Evolutionary conservation across 2,329 filamentous ascomycete genomes (phyloP).

Genomic region (Thermoascus crustaceus): DNA sequence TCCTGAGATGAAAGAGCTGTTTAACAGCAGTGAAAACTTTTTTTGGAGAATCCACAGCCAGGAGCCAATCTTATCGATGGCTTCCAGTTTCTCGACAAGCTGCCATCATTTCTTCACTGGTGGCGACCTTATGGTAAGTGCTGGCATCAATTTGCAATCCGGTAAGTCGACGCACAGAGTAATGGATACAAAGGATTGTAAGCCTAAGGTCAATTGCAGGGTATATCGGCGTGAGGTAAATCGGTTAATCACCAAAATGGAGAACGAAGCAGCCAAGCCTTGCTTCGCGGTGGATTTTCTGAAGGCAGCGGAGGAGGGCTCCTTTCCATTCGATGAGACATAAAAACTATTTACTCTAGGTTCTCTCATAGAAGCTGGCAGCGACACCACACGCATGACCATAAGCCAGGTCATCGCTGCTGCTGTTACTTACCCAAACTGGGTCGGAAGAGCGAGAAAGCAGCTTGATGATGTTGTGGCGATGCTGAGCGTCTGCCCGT

Average conservation of each 20-base stretch:
- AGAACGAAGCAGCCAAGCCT: too few relatives aligned
- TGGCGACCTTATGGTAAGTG: too few relatives aligned
- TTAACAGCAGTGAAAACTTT: not conserved
- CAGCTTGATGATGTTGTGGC: conserved; percentile 13
- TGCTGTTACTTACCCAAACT: conserved; percentile 13
- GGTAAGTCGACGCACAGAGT: too few relatives aligned
- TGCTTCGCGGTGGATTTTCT: not conserved
- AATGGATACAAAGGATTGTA: too few relatives aligned
- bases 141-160: too few relatives aligned
- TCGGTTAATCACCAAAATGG: too few relatives aligned
- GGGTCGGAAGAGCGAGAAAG: conserved; percentile 13
- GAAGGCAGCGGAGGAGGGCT: not conserved
- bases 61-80: too few relatives aligned
- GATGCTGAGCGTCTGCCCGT: not conserved
- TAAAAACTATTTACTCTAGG: not conserved
- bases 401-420: conserved; percentile 16
- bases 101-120: too few relatives aligned
- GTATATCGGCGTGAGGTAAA: too few relatives aligned
- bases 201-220: too few relatives aligned
- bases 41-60: not conserved
- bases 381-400: conserved; percentile 16
- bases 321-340: not conserved
- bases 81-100: too few relatives aligned
- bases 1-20: not conserved
- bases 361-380: conserved; percentile 19